Percentiles rank a stretch among this genome's conserved stretches.
These are phyloP conservation scores for Blastobotrys mokoenaii DNA, from an alignment of 805 yeast genomes.

Conservation along the genomic window DNA sequence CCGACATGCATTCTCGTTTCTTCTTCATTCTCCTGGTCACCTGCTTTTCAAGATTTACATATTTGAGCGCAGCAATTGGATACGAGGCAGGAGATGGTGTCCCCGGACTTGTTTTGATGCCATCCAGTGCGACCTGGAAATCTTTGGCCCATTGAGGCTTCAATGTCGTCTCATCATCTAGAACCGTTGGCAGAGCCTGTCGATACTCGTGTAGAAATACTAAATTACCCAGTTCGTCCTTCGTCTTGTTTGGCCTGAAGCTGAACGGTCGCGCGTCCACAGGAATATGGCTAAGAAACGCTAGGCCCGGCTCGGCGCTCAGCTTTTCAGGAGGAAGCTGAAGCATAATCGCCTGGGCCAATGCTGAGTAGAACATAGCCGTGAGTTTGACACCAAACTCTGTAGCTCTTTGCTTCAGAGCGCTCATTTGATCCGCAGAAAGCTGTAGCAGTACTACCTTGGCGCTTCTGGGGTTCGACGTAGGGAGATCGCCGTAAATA, in stretches of 20 bases:
- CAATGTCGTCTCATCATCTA: neutral
- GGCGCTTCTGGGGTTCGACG: neutral
- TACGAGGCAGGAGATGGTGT: neutral
- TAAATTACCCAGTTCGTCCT: neutral
- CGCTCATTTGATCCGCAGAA: neutral
- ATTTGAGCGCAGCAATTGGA: neutral
- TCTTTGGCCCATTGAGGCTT: conserved; percentile 7
- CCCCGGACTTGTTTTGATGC: neutral
- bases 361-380: conserved; percentile 4
- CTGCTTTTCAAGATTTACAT: conserved; percentile 2
- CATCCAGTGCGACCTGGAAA: neutral
- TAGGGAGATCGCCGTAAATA: neutral
- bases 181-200: neutral
- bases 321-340: neutral
- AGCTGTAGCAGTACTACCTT: neutral
- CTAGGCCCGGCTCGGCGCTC: neutral
- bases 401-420: neutral
- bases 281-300: neutral
- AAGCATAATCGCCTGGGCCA: conserved; percentile 6
- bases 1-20: conserved; percentile 1
- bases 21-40: neutral
- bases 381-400: neutral
- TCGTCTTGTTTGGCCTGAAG: neutral
- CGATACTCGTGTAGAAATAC: neutral
- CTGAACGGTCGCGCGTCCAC: conserved; percentile 1